These are phyloP conservation scores for Ophiocordyceps sinensis DNA, from an alignment of 2,329 filamentous ascomycete genomes.

Conservation along the genomic window DNA sequence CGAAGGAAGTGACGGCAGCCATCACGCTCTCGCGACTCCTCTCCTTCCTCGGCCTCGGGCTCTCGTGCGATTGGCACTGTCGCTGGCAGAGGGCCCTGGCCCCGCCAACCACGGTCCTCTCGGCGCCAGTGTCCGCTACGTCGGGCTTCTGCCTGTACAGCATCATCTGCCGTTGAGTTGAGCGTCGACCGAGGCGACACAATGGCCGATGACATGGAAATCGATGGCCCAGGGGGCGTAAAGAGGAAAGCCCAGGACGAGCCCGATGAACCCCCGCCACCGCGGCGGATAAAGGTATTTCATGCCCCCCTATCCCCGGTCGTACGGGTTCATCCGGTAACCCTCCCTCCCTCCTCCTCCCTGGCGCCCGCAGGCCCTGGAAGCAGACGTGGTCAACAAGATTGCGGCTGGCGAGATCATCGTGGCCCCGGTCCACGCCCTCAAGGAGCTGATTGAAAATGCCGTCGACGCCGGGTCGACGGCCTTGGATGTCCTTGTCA, in stretches of 20 bases:
- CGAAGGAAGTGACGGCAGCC: too few species aligned
- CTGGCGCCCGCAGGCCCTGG: conserved; percentile 49
- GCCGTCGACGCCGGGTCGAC: conserved; percentile 95
- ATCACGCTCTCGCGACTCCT: too few species aligned
- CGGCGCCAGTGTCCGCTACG: too few species aligned
- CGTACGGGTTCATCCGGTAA: not conserved
- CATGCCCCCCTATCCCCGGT: not conserved
- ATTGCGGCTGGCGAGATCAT: conserved; percentile 98
- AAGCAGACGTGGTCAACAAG: conserved; percentile 92
- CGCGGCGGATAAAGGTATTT: conserved; percentile 32
- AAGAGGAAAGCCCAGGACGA: conserved; percentile 34
- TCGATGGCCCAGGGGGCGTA: conserved; percentile 23
- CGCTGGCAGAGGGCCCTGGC: too few species aligned
- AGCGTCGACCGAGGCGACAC: not conserved
- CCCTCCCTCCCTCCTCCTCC: not conserved
- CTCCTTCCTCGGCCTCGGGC: too few species aligned
- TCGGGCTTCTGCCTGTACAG: too few species aligned
- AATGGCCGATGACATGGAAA: conserved; percentile 28
- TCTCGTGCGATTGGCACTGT: too few species aligned
- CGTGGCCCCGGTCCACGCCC: conserved; percentile 84
- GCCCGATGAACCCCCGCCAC: conserved; percentile 21
- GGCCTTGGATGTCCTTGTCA: conserved; percentile 76
- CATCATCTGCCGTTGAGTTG: not conserved
- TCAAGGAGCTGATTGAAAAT: conserved; percentile 96
- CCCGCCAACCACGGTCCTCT: too few species aligned